Percentiles rank a stretch among this genome's conserved stretches.
phyloP scores from a whole-genome alignment of 371 early-diverging fungal species.

The Mortierella sp. region DNA sequence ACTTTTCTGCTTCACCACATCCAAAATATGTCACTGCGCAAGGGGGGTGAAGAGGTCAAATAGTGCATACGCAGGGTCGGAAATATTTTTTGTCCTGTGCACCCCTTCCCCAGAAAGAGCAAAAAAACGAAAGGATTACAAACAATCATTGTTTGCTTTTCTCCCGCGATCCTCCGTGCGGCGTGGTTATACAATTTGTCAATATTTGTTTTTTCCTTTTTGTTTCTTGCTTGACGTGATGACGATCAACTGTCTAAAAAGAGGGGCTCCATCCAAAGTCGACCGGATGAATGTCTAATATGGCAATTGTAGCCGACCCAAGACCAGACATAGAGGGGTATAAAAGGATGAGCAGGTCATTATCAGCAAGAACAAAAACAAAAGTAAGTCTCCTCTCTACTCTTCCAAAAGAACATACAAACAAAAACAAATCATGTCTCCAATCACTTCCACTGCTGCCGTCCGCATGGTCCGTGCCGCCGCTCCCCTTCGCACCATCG shows the following conservation, averaged over 20 bases:
- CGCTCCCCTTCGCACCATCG: slow-evolving; percentile 25
- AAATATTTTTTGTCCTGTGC: no score
- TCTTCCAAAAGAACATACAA: neutral
- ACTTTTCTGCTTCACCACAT: no score
- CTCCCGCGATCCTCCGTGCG: no score
- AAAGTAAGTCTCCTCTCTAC: neutral
- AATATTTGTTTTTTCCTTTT: no score
- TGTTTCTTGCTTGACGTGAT: neutral
- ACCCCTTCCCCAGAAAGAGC: no score
- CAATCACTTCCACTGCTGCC: slow-evolving; percentile 7
- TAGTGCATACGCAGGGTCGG: no score
- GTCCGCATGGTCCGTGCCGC: slow-evolving; percentile 14
- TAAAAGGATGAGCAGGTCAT: neutral
- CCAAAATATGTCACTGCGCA: no score
- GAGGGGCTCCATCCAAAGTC: neutral
- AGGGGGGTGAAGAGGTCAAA: no score
- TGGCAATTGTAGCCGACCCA: neutral
- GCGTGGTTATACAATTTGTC: no score
- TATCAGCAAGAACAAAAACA: neutral
- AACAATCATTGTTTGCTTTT: no score
- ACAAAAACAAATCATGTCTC: neutral
- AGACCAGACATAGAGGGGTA: neutral
- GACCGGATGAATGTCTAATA: neutral
- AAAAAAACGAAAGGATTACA: no score
- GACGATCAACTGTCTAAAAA: neutral